phyloP scores from a whole-genome alignment of 1,284 basidiomycete genomes.

The Coniferiporia weirii region DNA sequence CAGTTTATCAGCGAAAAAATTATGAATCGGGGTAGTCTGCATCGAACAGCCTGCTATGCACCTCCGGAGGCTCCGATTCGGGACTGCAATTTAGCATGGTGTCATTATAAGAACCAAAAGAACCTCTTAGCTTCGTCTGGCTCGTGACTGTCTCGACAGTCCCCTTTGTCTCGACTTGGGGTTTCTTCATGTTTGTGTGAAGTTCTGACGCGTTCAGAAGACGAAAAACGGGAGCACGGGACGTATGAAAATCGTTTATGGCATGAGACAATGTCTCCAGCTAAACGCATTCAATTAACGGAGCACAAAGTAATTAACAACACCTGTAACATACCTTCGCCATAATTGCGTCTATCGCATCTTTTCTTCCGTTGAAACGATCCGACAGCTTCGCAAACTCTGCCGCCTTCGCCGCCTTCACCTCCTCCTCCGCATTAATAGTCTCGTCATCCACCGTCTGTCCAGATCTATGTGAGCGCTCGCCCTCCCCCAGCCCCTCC shows the following conservation, averaged over 20 bases:
- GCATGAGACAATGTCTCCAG: slow-evolving; percentile 11
- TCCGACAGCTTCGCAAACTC: slow-evolving; percentile 62
- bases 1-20: neutral
- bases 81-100: neutral
- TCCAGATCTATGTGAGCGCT: slow-evolving; percentile 20
- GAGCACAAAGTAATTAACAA: neutral
- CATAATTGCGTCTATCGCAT: slow-evolving; percentile 66
- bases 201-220: neutral
- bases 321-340: slow-evolving; percentile 42
- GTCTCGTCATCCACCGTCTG: slow-evolving; percentile 26
- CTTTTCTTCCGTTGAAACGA: slow-evolving; percentile 61
- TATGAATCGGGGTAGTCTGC: neutral
- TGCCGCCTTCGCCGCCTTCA: slow-evolving; percentile 42
- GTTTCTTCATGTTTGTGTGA: neutral
- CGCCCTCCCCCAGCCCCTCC: slow-evolving; percentile 50
- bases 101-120: neutral
- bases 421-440: slow-evolving; percentile 29
- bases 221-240: slow-evolving; percentile 15
- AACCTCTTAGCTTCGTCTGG: neutral
- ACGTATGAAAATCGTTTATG: slow-evolving; percentile 18
- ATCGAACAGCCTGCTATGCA: neutral
- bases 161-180: neutral
- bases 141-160: neutral
- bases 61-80: neutral
- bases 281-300: neutral